phyloP scores from a whole-genome alignment of 176 grass and related monocot genomes.

The Carex pumila region DNA sequence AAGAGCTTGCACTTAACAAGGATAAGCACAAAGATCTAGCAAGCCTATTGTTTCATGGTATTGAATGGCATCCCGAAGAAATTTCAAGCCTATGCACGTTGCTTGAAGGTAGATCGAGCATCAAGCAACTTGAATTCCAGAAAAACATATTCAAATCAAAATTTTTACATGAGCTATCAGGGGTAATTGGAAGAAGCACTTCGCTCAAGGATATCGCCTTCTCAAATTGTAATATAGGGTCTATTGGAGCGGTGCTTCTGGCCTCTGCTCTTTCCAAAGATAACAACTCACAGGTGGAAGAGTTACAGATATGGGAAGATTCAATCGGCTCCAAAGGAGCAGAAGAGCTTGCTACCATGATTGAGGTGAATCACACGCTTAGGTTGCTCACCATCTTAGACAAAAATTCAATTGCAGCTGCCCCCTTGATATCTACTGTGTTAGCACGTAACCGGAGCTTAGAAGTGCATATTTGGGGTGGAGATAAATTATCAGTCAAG shows the following conservation, averaged over 20 bases:
- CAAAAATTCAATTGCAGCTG: constrained; percentile 48
- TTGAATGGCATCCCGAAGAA: constrained; percentile 52
- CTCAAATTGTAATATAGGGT: constrained; percentile 56
- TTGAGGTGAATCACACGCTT: constrained; percentile 73
- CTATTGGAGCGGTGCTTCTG: constrained; percentile 44
- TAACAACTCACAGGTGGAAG: constrained; percentile 55
- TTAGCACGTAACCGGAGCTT: constrained; percentile 57
- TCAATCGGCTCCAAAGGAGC: constrained; percentile 68
- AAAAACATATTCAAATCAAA: constrained; percentile 52
- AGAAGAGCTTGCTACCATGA: constrained; percentile 82
- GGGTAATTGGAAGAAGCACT: constrained; percentile 52
- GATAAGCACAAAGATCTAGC: constrained; percentile 36
- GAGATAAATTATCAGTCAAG: constrained; percentile 48
- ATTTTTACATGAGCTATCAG: constrained; percentile 38
- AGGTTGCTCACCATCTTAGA: constrained; percentile 67
- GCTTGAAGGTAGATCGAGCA: constrained; percentile 32
- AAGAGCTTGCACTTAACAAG: constrained; percentile 35
- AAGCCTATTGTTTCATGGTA: constrained; percentile 64
- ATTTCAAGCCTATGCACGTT: constrained; percentile 40
- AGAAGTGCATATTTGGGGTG: constrained; percentile 84
- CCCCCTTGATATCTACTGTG: constrained; percentile 71
- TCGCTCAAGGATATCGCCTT: constrained; percentile 54
- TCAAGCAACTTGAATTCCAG: constrained; percentile 74
- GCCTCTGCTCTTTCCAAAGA: constrained; percentile 56
- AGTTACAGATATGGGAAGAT: constrained; percentile 84